Evolutionary conservation across 805 yeast genomes (phyloP), one percentile per base, ranked within the genome.

Genomic region (Phaffomyces thermotolerans): DNA sequence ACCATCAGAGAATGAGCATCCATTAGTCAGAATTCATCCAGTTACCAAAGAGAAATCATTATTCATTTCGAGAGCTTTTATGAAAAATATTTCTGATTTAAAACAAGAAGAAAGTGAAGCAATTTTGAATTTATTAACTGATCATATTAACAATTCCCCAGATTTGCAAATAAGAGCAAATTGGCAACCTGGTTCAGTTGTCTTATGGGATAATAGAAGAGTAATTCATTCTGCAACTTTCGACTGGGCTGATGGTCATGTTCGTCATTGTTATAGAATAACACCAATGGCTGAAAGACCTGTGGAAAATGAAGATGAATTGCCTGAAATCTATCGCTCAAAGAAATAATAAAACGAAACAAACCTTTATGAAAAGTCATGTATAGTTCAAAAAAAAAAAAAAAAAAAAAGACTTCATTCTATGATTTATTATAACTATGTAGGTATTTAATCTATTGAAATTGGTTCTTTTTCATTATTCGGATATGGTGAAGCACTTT

Each of bases 151-250:
- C 41, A 64, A 65, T 50, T 60, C 76, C 24, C 73, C 69, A n/a
- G 88, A 81, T 59, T 69, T 81, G 52, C 86, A 82, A 51, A 67
- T 81, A 42, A 74, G 90, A 57, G 85, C 86, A 37, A 71, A 62
- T 43, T 84, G 88, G 84, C 81, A 78, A 57, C 79, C 81, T 42
- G 73, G 75, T 40, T 75, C 88, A 2, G 82, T 84, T 41, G 86
- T 80, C 17, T 62, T 82, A 24, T 84, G 91, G 91, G 93, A 84
- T 57, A 84, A 84, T 69, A 77, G 93, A 59, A 69, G 82, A 56
- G 74, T 79, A 9, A 64, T 75, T 23, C 93, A 84, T 60, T 68
- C 84, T 13, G 88, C 89, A 14, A 70, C 79, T 15, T 73, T 77
- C 43, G 91, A 84, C 55, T 84, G 86, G 81, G 82, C 75, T 51